These are phyloP conservation scores for Diplodia corticola DNA, from an alignment of 2,329 filamentous ascomycete genomes.

Conservation along the genomic window DNA sequence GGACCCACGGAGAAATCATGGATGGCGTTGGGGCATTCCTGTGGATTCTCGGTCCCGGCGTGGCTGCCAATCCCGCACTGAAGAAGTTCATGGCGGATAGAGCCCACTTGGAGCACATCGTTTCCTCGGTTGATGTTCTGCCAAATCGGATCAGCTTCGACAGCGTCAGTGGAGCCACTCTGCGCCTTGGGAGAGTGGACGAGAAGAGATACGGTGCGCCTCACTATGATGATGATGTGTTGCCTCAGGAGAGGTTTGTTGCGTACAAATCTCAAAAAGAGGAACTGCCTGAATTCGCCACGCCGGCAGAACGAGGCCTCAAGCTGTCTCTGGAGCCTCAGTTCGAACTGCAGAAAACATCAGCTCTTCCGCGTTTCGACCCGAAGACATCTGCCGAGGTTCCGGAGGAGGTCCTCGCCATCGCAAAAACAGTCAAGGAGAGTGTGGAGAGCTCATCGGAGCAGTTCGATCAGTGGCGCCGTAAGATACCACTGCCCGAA, in stretches of 20 bases:
- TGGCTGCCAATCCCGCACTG: constrained; percentile 64
- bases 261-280: constrained; percentile 26
- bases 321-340: constrained; percentile 49
- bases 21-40: constrained; percentile 67
- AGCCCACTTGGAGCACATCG: constrained; percentile 66
- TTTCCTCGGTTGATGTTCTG: constrained; percentile 72
- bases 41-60: constrained; percentile 75
- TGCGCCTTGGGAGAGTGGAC: constrained; percentile 72
- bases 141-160: constrained; percentile 74
- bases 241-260: constrained; percentile 40
- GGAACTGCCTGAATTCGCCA: constrained; percentile 28
- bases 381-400: constrained; percentile 43
- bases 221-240: constrained; percentile 54
- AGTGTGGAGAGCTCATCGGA: constrained; percentile 40
- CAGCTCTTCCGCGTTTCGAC: constrained; percentile 30
- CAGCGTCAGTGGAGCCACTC: constrained; percentile 64
- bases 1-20: constrained; percentile 65
- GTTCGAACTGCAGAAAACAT: constrained; percentile 41
- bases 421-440: constrained; percentile 51
- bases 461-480: constrained; percentile 56
- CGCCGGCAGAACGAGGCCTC: constrained; percentile 44
- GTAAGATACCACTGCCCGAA: constrained; percentile 71
- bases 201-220: constrained; percentile 71
- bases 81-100: constrained; percentile 68
- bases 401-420: constrained; percentile 50